Base-by-base conservation (phyloP, 306 rosid genomes). In the Citrullus colocynthis region DNA sequence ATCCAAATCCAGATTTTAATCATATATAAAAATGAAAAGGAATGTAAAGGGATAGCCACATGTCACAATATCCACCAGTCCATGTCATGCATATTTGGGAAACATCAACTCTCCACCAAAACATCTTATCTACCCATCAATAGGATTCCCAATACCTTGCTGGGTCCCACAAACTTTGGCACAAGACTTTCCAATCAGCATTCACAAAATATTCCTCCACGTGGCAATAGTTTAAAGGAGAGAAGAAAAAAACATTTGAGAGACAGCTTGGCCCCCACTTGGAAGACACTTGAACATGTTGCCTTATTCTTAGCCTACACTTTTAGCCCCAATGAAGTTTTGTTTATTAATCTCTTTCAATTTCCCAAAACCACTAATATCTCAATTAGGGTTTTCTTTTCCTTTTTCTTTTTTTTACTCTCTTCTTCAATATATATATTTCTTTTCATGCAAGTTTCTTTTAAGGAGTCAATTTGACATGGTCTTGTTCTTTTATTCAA, bases 201-300 rank as follows among this genome's bases (percentile, higher is more conserved):
- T 71, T 71, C 57, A 45, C 21, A 24, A 36, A 36, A n/a, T 14
- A 14, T 2, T 6, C 0, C 7, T 13, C 59, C 76, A 72, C 37
- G 42, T 72, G 59, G 24, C 36, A 13, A 0, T 28, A 0, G 1
- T 7, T 2, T 24, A 24, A 24, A 24, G 28, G 28, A 24, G 28
- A 24, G 28, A 24, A 24, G 28, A 24, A 24, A 24, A 13, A 1
- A 72, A 24, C 57, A 72, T 14, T 28, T 15, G 8, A 16, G 7
- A 71, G 76, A 72, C 76, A 72, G 59, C 39, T 28, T 9, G 75
- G 76, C 32, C 37, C 76, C 60, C 76, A 72, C 76, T 48, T 72
- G 8, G 16, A 72, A 72, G 76, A 48, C 76, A 48, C 0, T 30
- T 28, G 15, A 72, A 72, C 76, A 72, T 72, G 15, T 49, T 72